Base-by-base conservation (phyloP, 345 rosid species). In the Kandelia obovata region DNA sequence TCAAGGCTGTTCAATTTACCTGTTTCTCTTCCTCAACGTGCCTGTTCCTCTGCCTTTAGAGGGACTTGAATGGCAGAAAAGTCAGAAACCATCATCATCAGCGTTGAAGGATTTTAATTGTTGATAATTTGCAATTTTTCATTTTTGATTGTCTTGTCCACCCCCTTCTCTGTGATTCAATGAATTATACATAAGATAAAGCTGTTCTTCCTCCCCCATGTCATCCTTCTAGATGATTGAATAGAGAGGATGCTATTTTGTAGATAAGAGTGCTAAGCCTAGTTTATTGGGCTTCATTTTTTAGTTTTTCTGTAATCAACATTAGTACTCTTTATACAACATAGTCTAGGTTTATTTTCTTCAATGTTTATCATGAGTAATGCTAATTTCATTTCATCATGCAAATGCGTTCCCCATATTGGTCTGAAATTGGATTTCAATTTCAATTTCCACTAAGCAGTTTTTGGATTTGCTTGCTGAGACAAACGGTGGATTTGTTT, bases 81-180 rank as follows among this genome's bases (percentile, higher is more conserved):
- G 91, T 71, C 77, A 85, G 37, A 90, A 80, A 78, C 86, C 92
- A 17, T 83, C 89, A 5, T 83, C 91, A 1, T 79, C 91, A 1
- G 75, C 93, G 96, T 95, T 25, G 97, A 90, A 85, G 99, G 98
- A 65, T 95, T 90, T 84, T 95, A 92, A 92, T 77, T 87, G 90
- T 84, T 66, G 34, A 85, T 80, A 43, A 0, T 35, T 66, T 82
- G 83, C 62, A 73, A 76, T 81, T 77, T 68, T 79, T 71, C 58
- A 55, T 71, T 68, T 62, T 78, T 69, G 58, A 46, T 23, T 66
- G 53, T 15, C 31, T 25, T 56, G 19, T 25, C 28, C 6, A 25
- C 28, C 4, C 59, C 53, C 30, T 37, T 77, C 28, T n/a, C 39
- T 56, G 68, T 75, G 74, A 73, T 84, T 84, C 67, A 79, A 71